Evolutionary conservation across 768 basidiomycete species (phyloP).

Genomic region (Kwoniella sp.): DNA sequence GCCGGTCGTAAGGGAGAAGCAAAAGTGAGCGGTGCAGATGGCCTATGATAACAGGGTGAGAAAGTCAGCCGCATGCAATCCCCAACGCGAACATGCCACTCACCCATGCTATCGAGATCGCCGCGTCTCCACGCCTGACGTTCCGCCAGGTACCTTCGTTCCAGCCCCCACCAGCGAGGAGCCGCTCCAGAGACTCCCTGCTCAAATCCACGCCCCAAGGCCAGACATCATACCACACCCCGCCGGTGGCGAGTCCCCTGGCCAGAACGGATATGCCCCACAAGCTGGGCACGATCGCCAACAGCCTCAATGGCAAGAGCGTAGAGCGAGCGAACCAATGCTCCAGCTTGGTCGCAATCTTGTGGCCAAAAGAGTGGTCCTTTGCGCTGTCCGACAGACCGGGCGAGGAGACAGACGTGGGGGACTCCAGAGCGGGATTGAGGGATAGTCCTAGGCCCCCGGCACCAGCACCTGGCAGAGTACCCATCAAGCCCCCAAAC

Average conservation of each 20-base stretch:
- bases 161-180: slow-evolving; percentile 13
- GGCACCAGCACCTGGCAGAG: background rate
- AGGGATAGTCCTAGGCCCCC: slow-evolving; percentile 2
- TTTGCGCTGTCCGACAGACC: background rate
- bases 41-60: slow-evolving; percentile 55
- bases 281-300: slow-evolving; percentile 43
- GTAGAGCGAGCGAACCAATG: slow-evolving; percentile 18
- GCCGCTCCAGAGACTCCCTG: slow-evolving; percentile 31
- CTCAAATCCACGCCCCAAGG: slow-evolving; percentile 39
- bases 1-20: slow-evolving; percentile 79
- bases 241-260: slow-evolving; percentile 24
- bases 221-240: slow-evolving; percentile 31
- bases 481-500: no score
- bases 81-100: slow-evolving; percentile 5
- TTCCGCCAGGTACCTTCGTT: slow-evolving; percentile 19
- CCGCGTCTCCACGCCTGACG: slow-evolving; percentile 27
- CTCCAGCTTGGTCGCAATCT: slow-evolving; percentile 9
- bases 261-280: slow-evolving; percentile 29
- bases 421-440: background rate
- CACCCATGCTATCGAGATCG: slow-evolving; percentile 45
- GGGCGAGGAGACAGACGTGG: background rate
- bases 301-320: slow-evolving; percentile 36
- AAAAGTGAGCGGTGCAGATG: slow-evolving; percentile 81
- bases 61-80: background rate
- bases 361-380: background rate